Evolutionary conservation across 768 basidiomycete species (phyloP).

Genomic region (Russula sp.): DNA sequence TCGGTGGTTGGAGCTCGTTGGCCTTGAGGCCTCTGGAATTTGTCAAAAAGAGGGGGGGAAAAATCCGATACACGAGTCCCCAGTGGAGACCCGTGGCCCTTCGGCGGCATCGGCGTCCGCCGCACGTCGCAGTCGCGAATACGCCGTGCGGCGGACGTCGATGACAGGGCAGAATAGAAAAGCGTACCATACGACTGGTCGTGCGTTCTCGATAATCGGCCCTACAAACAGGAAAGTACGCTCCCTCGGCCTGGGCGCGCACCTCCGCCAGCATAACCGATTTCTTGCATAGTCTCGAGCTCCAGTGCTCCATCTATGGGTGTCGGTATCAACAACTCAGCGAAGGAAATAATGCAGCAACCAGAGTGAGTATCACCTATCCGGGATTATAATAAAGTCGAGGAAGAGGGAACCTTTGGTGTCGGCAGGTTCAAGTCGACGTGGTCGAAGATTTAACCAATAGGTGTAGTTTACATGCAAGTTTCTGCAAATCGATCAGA

Average conservation of each 20-base stretch:
- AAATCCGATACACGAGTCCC: no score
- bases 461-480: not conserved
- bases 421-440: not conserved
- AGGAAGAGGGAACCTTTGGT: not conserved
- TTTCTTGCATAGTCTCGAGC: not conserved
- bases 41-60: not conserved
- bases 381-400: not conserved
- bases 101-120: not conserved
- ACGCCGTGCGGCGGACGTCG: constrained; percentile 5
- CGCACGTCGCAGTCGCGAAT: constrained; percentile 2
- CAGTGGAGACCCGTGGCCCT: not conserved
- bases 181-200: not conserved
- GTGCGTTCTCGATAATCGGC: no score
- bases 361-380: not conserved
- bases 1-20: not conserved
- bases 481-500: not conserved
- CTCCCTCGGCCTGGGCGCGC: not conserved
- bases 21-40: not conserved
- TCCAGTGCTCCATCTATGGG: no score
- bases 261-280: not conserved
- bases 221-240: no score
- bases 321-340: no score
- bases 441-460: not conserved
- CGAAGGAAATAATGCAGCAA: no score
- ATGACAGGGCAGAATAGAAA: not conserved